Evolutionary conservation across 805 yeast species (phyloP).

Genomic region (Nakazawaea ambrosiae): DNA sequence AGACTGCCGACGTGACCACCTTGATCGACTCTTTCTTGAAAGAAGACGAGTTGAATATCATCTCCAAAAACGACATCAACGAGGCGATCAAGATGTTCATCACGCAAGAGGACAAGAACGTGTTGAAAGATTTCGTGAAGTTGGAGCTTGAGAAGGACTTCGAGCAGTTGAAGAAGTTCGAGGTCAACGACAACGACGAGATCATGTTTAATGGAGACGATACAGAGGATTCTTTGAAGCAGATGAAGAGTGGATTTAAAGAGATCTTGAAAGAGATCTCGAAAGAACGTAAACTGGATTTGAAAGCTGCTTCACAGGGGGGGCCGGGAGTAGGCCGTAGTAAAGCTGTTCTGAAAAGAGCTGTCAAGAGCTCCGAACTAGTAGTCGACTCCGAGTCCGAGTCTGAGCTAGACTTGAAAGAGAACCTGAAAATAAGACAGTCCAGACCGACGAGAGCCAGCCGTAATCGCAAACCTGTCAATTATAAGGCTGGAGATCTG

Average conservation of each 20-base stretch:
- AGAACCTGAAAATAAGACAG: no score
- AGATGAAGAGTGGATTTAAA: constrained; percentile 28
- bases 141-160: constrained; percentile 48
- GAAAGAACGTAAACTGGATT: constrained; percentile 19
- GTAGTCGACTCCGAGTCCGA: not conserved
- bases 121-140: constrained; percentile 58
- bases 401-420: not conserved
- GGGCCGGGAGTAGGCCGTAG: not conserved
- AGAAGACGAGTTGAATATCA: constrained; percentile 55
- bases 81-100: constrained; percentile 68
- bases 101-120: constrained; percentile 69
- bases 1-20: constrained; percentile 45
- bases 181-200: constrained; percentile 32
- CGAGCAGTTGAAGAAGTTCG: constrained; percentile 38
- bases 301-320: not conserved
- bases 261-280: constrained; percentile 35
- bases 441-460: no score
- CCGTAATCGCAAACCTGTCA: not conserved
- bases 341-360: not conserved
- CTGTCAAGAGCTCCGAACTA: not conserved
- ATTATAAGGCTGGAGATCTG: not conserved
- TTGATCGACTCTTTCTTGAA: constrained; percentile 57
- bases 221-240: constrained; percentile 13
- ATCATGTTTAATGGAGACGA: constrained; percentile 23
- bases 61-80: constrained; percentile 72